phyloP scores from a whole-genome alignment of 345 rosid genomes.

The Zanthoxylum bungeanum region DNA sequence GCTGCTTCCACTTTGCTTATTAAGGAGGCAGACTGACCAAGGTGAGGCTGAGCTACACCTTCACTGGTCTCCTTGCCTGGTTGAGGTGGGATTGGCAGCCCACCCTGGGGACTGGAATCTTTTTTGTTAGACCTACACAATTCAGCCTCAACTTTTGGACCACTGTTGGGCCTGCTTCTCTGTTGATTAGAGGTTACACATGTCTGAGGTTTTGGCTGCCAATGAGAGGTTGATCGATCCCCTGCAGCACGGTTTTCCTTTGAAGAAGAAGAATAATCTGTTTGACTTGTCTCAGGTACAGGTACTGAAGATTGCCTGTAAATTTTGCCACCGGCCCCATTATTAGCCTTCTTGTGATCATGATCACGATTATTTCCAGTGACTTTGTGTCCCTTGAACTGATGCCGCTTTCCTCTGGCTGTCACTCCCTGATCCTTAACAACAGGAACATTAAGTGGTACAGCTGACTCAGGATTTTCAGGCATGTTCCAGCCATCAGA shows the following conservation, averaged over 20 bases:
- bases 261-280: conserved; percentile 35
- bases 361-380: conserved; percentile 38
- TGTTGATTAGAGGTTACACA: conserved; percentile 29
- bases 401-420: conserved; percentile 53
- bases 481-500: conserved; percentile 63
- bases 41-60: conserved; percentile 17
- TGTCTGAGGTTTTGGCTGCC: conserved; percentile 73
- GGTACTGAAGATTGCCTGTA: conserved; percentile 32
- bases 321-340: conserved; percentile 38
- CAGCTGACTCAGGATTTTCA: conserved; percentile 33
- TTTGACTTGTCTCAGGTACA: conserved; percentile 41
- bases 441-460: conserved; percentile 28
- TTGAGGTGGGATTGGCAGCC: conserved; percentile 17
- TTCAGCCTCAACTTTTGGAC: conserved; percentile 37
- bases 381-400: conserved; percentile 46
- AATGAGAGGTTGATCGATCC: conserved; percentile 53
- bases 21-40: conserved; percentile 19
- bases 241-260: conserved; percentile 59
- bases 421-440: conserved; percentile 50
- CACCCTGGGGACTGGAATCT: conserved; percentile 33
- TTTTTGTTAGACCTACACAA: conserved; percentile 37
- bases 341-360: conserved; percentile 50
- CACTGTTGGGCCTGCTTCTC: conserved; percentile 39
- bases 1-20: conserved; percentile 34
- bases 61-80: conserved; percentile 26